Evolutionary conservation across 2,329 filamentous ascomycete genomes (phyloP).

Genomic region (Xylariaceae sp.): DNA sequence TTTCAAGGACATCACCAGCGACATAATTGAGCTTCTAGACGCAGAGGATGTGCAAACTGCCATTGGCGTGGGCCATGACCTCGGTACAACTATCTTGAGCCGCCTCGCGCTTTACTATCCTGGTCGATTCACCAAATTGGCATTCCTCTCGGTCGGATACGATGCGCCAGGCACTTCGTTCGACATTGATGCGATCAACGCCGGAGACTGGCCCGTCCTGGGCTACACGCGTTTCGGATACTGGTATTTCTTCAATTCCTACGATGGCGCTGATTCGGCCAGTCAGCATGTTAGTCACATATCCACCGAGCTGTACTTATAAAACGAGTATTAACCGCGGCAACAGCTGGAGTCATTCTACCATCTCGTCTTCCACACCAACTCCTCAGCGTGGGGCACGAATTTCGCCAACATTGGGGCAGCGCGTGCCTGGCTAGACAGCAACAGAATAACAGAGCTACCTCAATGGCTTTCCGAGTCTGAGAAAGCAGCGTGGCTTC

Average conservation of each 20-base stretch:
- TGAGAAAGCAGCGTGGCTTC: no score
- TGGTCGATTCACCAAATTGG: background rate
- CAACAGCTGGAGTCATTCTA: no score
- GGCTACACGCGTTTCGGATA: no score
- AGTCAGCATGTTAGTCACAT: no score
- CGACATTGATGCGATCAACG: no score
- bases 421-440: slow-evolving; percentile 2
- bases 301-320: no score
- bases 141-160: slow-evolving; percentile 10
- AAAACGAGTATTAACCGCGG: no score
- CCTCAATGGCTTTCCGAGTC: slow-evolving; percentile 4
- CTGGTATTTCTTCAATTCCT: no score
- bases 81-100: background rate
- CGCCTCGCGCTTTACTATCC: no score
- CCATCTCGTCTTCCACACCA: background rate
- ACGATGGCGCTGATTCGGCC: no score
- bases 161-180: background rate
- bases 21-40: slow-evolving; percentile 4
- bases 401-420: slow-evolving; percentile 6
- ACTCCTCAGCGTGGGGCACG: slow-evolving; percentile 6
- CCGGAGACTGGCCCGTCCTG: no score
- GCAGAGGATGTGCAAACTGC: background rate
- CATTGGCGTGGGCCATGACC: slow-evolving; percentile 6
- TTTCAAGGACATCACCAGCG: background rate
- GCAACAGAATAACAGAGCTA: slow-evolving; percentile 3